Percentiles rank a stretch among this genome's conserved stretches.
Conservation (phyloP, 139 green algal genomes). For the Chlorella sp. region DNA sequence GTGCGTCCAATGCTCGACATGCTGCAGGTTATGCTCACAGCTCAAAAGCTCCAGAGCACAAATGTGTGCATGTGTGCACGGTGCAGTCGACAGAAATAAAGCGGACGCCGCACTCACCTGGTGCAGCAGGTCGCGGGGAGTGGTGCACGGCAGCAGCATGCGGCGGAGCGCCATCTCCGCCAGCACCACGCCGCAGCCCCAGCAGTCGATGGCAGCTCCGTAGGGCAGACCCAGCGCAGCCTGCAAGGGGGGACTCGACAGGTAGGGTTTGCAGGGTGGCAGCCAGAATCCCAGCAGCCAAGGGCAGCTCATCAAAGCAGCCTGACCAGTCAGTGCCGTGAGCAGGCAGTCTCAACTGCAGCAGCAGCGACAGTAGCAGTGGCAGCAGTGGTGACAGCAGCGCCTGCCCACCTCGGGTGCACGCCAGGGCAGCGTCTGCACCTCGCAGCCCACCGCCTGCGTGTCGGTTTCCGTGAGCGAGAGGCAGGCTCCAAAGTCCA, state of each 20-base stretch:
- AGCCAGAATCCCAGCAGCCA: too few relatives aligned
- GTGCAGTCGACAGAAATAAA: too few relatives aligned
- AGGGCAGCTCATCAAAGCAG: too few relatives aligned
- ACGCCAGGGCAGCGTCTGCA: slow-evolving; percentile 64
- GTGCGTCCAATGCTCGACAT: too few relatives aligned
- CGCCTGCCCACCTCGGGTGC: slow-evolving; percentile 61
- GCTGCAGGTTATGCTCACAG: too few relatives aligned
- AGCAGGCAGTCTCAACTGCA: too few relatives aligned
- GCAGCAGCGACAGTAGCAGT: too few relatives aligned
- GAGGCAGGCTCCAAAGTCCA: slow-evolving; percentile 59
- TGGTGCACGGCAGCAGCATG: slow-evolving; percentile 48
- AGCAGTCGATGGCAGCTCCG: slow-evolving; percentile 52
- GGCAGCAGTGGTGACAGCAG: too few relatives aligned
- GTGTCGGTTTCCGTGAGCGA: slow-evolving; percentile 50
- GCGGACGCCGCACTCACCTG: neutral
- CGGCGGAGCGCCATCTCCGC: slow-evolving; percentile 57
- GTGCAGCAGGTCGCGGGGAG: slow-evolving; percentile 41
- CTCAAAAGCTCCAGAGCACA: too few relatives aligned
- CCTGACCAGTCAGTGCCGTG: too few relatives aligned
- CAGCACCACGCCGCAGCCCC: slow-evolving; percentile 60
- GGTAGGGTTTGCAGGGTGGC: too few relatives aligned
- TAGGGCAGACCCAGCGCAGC: slow-evolving; percentile 27
- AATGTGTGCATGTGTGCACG: too few relatives aligned
- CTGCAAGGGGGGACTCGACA: slow-evolving; percentile 7
- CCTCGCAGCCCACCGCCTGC: slow-evolving; percentile 39